Conservation (phyloP, 352 stramenopile species). For the Pythium biforme region DNA sequence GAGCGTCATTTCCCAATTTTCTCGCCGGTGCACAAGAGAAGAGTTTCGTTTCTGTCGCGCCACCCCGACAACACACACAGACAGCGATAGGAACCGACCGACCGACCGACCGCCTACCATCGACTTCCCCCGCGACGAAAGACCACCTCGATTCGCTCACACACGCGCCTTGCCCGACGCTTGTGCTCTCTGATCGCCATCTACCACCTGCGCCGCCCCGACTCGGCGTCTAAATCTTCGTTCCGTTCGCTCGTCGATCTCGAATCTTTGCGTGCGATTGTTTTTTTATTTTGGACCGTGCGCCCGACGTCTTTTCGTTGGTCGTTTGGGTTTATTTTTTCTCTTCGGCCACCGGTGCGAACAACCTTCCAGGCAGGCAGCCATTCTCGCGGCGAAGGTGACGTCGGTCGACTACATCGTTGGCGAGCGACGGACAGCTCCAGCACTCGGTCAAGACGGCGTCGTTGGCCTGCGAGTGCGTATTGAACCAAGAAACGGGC, state of each 20-base stretch:
- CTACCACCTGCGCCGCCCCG: neutral
- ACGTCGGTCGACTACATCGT: slow-evolving; percentile 16
- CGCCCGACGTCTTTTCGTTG: slow-evolving; percentile 17
- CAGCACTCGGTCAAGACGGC: slow-evolving; percentile 43
- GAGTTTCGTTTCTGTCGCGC: slow-evolving; percentile 6
- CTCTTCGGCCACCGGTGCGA: slow-evolving; percentile 3
- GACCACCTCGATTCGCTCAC: slow-evolving; percentile 2
- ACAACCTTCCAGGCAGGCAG: neutral
- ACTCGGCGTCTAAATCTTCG: neutral
- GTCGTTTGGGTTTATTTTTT: slow-evolving; percentile 5
- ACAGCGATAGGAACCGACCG: slow-evolving; percentile 5
- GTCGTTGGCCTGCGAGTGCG: slow-evolving; percentile 33
- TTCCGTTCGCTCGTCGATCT: neutral
- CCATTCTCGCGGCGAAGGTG: slow-evolving; percentile 16
- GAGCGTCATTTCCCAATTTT: slow-evolving; percentile 43
- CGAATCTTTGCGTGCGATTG: neutral
- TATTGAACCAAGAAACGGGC: slow-evolving; percentile 41
- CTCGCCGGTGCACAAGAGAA: slow-evolving; percentile 29
- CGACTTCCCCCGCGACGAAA: neutral
- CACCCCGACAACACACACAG: neutral
- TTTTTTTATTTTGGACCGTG: slow-evolving; percentile 1
- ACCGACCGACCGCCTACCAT: slow-evolving; percentile 12
- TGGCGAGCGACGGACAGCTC: slow-evolving; percentile 34
- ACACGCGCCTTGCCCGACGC: neutral
- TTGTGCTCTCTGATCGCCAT: neutral